These are phyloP conservation scores for Iodosphaeria phyllophila DNA, from an alignment of 2,329 filamentous ascomycete genomes.

Conservation along the genomic window DNA sequence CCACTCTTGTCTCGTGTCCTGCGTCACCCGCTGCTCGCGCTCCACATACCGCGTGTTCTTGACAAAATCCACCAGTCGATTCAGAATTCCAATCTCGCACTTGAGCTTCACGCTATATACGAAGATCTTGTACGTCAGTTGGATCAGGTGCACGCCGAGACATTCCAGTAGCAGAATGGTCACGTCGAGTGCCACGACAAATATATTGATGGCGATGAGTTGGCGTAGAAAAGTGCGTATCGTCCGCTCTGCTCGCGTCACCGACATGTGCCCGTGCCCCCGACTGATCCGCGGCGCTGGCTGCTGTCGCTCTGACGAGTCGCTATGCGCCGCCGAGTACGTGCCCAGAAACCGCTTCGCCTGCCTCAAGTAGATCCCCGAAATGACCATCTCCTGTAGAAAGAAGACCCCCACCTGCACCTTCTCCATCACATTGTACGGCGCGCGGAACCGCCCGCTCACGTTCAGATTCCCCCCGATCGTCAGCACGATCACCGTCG, in stretches of 20 bases:
- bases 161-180: slow-evolving; percentile 7
- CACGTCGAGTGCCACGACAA: slow-evolving; percentile 18
- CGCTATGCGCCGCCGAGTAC: no score
- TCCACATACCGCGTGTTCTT: no score
- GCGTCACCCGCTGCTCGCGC: no score
- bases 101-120: slow-evolving; percentile 7
- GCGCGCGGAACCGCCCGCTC: slow-evolving; percentile 2
- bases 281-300: no score
- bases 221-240: slow-evolving; percentile 16
- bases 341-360: slow-evolving; percentile 20
- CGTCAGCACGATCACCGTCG: slow-evolving; percentile 28
- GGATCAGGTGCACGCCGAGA: slow-evolving; percentile 5
- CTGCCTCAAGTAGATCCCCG: slow-evolving; percentile 23
- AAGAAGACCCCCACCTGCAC: slow-evolving; percentile 29
- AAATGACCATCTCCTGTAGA: slow-evolving; percentile 26
- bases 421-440: slow-evolving; percentile 22
- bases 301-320: no score
- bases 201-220: slow-evolving; percentile 17
- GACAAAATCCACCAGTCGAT: slow-evolving; percentile 4
- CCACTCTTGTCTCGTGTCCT: no score
- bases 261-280: no score
- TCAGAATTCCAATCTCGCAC: slow-evolving; percentile 6
- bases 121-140: slow-evolving; percentile 7
- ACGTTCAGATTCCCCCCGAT: slow-evolving; percentile 18
- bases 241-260: neutral